Conservation (phyloP, 768 basidiomycete species). For the Cyathus striatus region DNA sequence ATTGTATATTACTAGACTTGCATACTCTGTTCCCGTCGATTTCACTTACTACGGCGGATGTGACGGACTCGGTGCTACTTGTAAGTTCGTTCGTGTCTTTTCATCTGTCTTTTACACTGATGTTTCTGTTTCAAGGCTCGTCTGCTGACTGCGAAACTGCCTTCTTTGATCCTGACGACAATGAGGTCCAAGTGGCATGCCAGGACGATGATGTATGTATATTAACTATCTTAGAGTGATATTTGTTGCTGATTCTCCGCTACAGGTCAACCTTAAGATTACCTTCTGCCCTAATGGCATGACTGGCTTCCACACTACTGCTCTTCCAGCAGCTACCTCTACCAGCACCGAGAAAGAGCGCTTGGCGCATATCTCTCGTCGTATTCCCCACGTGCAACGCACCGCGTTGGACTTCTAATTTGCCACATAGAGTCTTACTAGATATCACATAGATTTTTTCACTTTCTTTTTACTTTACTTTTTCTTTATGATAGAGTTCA, state of each 20-base stretch:
- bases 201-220: slow-evolving; percentile 34
- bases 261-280: slow-evolving; percentile 41
- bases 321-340: not conserved
- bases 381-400: too few species aligned
- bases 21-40: slow-evolving; percentile 7
- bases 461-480: too few species aligned
- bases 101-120: not conserved
- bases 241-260: not conserved
- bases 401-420: too few species aligned
- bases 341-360: too few species aligned
- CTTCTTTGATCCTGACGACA: slow-evolving; percentile 40
- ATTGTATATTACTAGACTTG: slow-evolving; percentile 4
- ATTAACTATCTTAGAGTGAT: not conserved
- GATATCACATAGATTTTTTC: too few species aligned
- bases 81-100: slow-evolving; percentile 20
- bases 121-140: slow-evolving; percentile 20
- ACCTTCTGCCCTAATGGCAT: slow-evolving; percentile 42
- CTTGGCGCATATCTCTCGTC: too few species aligned
- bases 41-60: slow-evolving; percentile 39
- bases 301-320: not conserved
- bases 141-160: slow-evolving; percentile 31
- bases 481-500: too few species aligned
- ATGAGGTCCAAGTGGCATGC: slow-evolving; percentile 42
- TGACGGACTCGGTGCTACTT: slow-evolving; percentile 35
- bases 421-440: too few species aligned